Evolutionary conservation across 164 flowering plant species (phyloP).

Genomic region (Magnolia kwangsiensis): DNA sequence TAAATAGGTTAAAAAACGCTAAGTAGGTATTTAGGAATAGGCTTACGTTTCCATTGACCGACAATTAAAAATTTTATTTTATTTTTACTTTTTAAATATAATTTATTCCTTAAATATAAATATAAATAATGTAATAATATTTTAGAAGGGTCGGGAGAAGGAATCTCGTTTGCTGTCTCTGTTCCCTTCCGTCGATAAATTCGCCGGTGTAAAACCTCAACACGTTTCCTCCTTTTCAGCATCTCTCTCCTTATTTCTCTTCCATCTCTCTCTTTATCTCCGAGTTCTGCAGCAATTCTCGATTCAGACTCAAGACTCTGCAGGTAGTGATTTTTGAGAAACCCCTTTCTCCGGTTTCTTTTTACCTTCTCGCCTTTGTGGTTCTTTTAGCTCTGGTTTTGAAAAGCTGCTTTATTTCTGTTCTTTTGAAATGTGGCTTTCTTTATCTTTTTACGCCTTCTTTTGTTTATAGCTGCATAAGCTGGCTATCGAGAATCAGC

Average conservation of each 20-base stretch:
- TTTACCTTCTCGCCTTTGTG: background rate
- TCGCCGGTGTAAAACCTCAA: conserved; percentile 12
- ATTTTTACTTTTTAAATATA: no score
- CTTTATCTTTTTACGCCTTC: background rate
- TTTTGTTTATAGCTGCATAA: conserved; percentile 13
- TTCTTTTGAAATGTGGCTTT: conserved; percentile 7
- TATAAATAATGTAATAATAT: background rate
- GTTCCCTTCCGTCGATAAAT: background rate
- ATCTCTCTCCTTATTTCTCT: background rate
- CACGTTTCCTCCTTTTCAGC: conserved; percentile 16
- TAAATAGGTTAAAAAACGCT: background rate
- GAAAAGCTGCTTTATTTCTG: conserved; percentile 4
- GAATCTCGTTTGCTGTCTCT: conserved; percentile 10
- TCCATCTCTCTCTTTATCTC: background rate
- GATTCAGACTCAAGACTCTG: background rate
- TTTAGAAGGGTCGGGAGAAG: conserved; percentile 13
- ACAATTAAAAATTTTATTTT: background rate
- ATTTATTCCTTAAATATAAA: no score
- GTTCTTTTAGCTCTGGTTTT: background rate
- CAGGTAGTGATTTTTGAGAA: background rate
- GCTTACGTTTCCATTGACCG: background rate
- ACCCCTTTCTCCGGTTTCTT: background rate
- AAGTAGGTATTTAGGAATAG: background rate
- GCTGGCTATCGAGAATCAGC: conserved; percentile 33
- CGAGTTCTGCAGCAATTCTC: background rate